Percentiles rank a stretch among this genome's conserved stretches.
Conservation (phyloP, 345 rosid species). For the Eutrema japonicum region DNA sequence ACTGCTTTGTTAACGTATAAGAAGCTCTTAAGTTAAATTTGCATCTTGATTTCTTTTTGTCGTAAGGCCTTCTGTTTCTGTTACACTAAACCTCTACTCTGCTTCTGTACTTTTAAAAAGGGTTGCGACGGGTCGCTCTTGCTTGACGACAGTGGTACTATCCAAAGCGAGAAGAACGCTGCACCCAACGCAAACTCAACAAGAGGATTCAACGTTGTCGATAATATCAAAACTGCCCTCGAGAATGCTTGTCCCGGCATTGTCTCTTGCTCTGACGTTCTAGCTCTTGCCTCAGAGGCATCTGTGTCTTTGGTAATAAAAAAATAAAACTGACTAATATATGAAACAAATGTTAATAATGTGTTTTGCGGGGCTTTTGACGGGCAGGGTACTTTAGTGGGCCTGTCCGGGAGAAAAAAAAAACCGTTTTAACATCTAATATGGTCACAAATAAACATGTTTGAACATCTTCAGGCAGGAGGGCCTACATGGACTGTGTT, state of each 20-base stretch:
- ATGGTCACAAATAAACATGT: conserved; percentile 2
- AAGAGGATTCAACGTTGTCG: conserved; percentile 71
- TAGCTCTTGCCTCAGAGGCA: conserved; percentile 68
- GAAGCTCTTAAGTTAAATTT: background rate
- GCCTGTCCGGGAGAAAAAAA: background rate
- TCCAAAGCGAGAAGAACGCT: conserved; percentile 68
- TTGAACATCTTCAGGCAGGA: conserved; percentile 41
- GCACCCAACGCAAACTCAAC: conserved; percentile 55
- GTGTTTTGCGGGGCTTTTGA: background rate
- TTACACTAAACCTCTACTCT: background rate
- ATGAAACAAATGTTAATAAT: background rate
- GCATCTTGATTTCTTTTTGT: background rate
- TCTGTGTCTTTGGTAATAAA: conserved; percentile 60
- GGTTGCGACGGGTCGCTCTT: conserved; percentile 77
- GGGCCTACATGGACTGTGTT: conserved; percentile 45
- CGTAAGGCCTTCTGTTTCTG: background rate
- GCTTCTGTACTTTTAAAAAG: conserved; percentile 38
- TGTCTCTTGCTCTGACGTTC: conserved; percentile 80
- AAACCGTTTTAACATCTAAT: background rate
- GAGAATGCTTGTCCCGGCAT: conserved; percentile 70
- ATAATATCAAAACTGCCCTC: conserved; percentile 63
- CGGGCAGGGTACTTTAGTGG: background rate
- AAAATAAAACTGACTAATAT: background rate
- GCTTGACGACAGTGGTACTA: conserved; percentile 54
- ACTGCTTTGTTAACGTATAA: conserved; percentile 74